Conservation (phyloP, 441 rosid genomes). For the Jatropha podagrica region DNA sequence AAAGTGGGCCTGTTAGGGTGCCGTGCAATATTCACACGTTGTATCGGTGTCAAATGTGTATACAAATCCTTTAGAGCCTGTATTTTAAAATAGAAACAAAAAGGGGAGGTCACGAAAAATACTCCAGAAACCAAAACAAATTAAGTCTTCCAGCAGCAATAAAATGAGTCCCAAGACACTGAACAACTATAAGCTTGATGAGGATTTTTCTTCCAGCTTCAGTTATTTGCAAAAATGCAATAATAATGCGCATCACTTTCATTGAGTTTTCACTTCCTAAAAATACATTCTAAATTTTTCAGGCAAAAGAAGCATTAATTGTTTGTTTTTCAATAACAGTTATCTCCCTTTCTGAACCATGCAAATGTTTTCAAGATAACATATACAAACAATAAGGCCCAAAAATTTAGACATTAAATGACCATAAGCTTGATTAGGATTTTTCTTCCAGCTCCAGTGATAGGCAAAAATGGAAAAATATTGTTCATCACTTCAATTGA, state of each 20-base stretch:
- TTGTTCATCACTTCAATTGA: background rate
- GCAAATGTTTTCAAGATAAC: background rate
- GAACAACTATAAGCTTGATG: background rate
- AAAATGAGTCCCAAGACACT: conserved; percentile 8
- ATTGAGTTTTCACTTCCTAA: conserved; percentile 2
- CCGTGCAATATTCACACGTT: conserved; percentile 90
- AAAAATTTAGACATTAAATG: conserved; percentile 11
- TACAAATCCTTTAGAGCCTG: conserved; percentile 85
- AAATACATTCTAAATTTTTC: background rate
- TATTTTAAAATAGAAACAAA: conserved; percentile 20
- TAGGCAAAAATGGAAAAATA: background rate
- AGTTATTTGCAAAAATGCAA: background rate
- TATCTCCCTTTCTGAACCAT: background rate
- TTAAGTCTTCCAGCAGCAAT: background rate
- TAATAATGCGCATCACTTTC: background rate
- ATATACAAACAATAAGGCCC: background rate
- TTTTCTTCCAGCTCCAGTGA: background rate
- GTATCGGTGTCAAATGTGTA: conserved; percentile 79
- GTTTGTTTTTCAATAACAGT: background rate
- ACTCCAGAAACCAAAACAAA: background rate
- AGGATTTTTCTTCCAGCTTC: background rate
- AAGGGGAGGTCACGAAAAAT: conserved; percentile 5
- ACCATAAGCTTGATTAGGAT: background rate
- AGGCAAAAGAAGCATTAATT: background rate
- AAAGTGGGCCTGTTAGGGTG: conserved; percentile 98